Evolutionary conservation across 352 stramenopile genomes (phyloP), one percentile per base, ranked within the genome.

Genomic region (Pythium myriotylum): DNA sequence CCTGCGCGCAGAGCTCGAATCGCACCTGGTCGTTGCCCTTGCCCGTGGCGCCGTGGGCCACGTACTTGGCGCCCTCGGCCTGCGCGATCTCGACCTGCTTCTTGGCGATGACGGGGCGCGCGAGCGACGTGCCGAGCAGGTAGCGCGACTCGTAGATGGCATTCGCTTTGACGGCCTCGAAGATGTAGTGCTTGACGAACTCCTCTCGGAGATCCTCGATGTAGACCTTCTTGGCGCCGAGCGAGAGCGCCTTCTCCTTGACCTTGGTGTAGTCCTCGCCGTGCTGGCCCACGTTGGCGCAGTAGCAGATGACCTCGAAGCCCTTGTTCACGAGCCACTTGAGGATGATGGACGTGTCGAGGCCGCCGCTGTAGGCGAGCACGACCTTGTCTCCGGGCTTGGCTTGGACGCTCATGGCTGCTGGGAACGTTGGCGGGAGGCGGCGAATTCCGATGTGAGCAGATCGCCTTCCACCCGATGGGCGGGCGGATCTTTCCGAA

Each of bases 11-110:
- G 73, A 99, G 96, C 89, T 99, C 97, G 67, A 99, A 99, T 52
- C 97, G 95, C 26, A 98, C 92, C 79, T 99, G 97, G 81, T 99
- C 97, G 77, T 99, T 99, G 54, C 97, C 97, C 88, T 99, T 99
- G 64, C 97, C 97, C 24, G 97, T 99, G 56, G 97, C 97, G 16
- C 97, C 97, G 79, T 99, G 97, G 39, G 96, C 89, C 54, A 99
- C 88, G 73, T 91, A 97, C 77, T 90, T 89, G 48, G 93, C 93
- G 22, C 89, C 89, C 68, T 98, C 94, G 14, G 76, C 72, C 64
- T 95, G 76, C 17, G 92, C 93, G 54, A 98, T 97, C 79, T 97
- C 88, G 65, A 99, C 76, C 73, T 94, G 74, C 77, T 98, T 96
- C 86, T 99, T 99, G 59, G 96, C 92, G 70, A 99, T 99, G 73